Conservation (phyloP, 2,329 filamentous ascomycete species). For the Aureobasidium lini region DNA sequence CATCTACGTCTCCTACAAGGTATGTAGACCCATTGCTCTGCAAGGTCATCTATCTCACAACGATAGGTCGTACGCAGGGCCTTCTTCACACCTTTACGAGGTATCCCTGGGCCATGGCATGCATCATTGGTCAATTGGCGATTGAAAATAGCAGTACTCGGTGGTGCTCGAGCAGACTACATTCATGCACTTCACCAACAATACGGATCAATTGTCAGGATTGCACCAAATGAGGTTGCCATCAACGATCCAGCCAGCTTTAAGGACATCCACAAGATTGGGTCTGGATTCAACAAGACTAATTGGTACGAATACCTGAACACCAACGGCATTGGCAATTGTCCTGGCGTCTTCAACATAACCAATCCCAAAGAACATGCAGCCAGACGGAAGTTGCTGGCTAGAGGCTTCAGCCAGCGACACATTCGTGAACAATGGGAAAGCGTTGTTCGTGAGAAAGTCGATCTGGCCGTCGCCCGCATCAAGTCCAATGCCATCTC, state of each 20-base stretch:
- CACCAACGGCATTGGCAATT: conserved; percentile 7
- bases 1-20: not conserved
- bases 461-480: conserved; percentile 25
- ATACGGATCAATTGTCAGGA: conserved; percentile 26
- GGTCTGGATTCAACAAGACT: conserved; percentile 22
- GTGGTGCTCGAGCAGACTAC: conserved; percentile 32
- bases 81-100: conserved; percentile 19
- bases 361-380: conserved; percentile 30
- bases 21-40: not conserved
- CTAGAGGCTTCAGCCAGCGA: conserved; percentile 29
- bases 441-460: conserved; percentile 26
- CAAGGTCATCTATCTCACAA: not conserved
- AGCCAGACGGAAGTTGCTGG: conserved; percentile 30
- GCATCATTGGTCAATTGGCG: conserved; percentile 21
- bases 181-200: conserved; percentile 31
- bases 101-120: conserved; percentile 25
- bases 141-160: conserved; percentile 31
- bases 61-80: conserved; percentile 2
- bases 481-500: conserved; percentile 25
- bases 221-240: conserved; percentile 24
- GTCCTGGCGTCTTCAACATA: conserved; percentile 32
- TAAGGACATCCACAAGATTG: conserved; percentile 26
- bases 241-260: conserved; percentile 23
- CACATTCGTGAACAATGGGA: conserved; percentile 33
- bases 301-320: conserved; percentile 23